Percentiles rank a stretch among this genome's conserved stretches.
phyloP scores from a whole-genome alignment of 352 stramenopile genomes.

The Pythium chondricola region DNA sequence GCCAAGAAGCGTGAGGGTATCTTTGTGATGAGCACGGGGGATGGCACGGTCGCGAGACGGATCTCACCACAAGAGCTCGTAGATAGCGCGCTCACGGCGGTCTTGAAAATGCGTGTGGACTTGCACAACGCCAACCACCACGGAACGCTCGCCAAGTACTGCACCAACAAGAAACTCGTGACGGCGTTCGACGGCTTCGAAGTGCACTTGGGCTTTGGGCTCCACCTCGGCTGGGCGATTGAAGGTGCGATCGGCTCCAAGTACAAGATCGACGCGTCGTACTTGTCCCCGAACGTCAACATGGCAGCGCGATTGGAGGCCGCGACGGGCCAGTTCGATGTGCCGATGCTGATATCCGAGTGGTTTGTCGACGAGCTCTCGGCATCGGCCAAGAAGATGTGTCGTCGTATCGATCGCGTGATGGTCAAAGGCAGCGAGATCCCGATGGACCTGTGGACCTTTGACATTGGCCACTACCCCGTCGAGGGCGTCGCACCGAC shows the following conservation, averaged over 20 bases:
- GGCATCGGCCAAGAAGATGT: constrained; percentile 69
- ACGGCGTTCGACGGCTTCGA: constrained; percentile 88
- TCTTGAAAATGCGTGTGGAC: constrained; percentile 95
- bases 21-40: constrained; percentile 50
- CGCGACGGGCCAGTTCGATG: constrained; percentile 93
- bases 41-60: constrained; percentile 30
- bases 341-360: constrained; percentile 93
- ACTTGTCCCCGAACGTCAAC: constrained; percentile 97
- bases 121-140: constrained; percentile 91
- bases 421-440: constrained; percentile 96
- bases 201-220: constrained; percentile 93
- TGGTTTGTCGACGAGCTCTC: constrained; percentile 94
- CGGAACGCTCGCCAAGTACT: constrained; percentile 76
- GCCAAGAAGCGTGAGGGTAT: constrained; percentile 54
- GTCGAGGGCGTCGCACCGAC: constrained; percentile 42
- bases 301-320: constrained; percentile 96
- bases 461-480: constrained; percentile 87
- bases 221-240: constrained; percentile 98
- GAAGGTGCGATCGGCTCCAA: constrained; percentile 96
- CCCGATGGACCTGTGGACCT: constrained; percentile 92
- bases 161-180: constrained; percentile 72
- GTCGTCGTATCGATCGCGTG: constrained; percentile 94
- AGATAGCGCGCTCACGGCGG: constrained; percentile 93
- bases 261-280: constrained; percentile 99
- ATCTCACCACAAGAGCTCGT: constrained; percentile 79